A percentile compares a stretch with the other conserved stretches of the same genome.
phyloP scores from a whole-genome alignment of 495 filamentous ascomycete species.

The Penicillium roqueforti region DNA sequence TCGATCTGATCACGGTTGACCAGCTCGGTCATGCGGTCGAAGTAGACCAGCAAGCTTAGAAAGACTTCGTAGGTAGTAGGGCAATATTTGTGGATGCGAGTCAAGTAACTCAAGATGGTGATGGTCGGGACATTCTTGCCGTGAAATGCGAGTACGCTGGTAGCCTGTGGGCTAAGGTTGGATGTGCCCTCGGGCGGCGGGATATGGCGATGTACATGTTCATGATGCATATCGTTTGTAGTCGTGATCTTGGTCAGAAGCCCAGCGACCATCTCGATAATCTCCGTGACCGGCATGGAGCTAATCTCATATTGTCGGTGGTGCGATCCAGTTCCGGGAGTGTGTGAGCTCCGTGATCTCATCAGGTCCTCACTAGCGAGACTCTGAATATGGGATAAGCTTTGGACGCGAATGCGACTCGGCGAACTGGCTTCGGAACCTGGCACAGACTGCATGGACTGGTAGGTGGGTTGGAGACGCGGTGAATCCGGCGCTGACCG shows the following conservation, averaged over 20 bases:
- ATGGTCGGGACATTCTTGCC: constrained; percentile 98
- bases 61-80: constrained; percentile 99
- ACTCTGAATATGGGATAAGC: constrained; percentile 84
- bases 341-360: constrained; percentile 39
- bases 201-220: constrained; percentile 68
- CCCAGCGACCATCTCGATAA: constrained; percentile 99
- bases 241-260: constrained; percentile 97
- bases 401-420: constrained; percentile 73
- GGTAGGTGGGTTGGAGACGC: constrained; percentile 49
- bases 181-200: constrained; percentile 60
- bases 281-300: constrained; percentile 93
- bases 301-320: constrained; percentile 86
- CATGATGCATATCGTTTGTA: constrained; percentile 92
- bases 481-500: constrained; percentile 50
- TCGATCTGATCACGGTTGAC: constrained; percentile 72
- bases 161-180: constrained; percentile 71
- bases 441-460: constrained; percentile 46
- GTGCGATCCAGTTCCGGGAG: constrained; percentile 45
- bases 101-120: constrained; percentile 92
- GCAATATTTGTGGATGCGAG: constrained; percentile 97
- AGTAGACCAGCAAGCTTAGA: constrained; percentile 90
- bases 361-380: constrained; percentile 73
- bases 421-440: constrained; percentile 61
- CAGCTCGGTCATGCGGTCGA: constrained; percentile 96
- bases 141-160: constrained; percentile 96